A percentile compares a stretch with the other conserved stretches of the same genome.
phyloP scores from a whole-genome alignment of 805 yeast species.

The Candida vartiovaarae region DNA sequence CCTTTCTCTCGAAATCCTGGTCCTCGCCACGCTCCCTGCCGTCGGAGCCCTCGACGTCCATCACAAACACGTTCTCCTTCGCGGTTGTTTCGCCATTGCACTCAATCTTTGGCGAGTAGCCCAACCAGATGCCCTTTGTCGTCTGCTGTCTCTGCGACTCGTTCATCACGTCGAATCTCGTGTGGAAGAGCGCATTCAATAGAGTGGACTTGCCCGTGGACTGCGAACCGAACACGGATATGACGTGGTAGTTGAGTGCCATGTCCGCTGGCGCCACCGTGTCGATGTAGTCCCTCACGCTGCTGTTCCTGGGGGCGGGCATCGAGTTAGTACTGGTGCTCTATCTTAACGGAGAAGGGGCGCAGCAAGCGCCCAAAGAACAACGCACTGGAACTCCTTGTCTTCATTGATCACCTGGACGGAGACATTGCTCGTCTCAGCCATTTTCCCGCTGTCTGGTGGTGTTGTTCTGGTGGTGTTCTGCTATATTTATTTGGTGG shows the following conservation, averaged over 20 bases:
- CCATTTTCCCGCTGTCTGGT: not conserved
- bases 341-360: not conserved
- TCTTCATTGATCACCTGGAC: constrained; percentile 49
- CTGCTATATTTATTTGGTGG: not conserved
- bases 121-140: constrained; percentile 77
- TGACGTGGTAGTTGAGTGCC: constrained; percentile 78
- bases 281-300: constrained; percentile 22
- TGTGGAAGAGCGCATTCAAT: constrained; percentile 77
- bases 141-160: constrained; percentile 84
- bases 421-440: constrained; percentile 21
- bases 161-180: constrained; percentile 90
- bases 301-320: constrained; percentile 2
- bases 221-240: constrained; percentile 95
- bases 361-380: not conserved
- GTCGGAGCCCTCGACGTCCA: constrained; percentile 99
- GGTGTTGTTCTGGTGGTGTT: not conserved
- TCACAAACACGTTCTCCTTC: constrained; percentile 50
- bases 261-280: constrained; percentile 33
- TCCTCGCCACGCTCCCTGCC: constrained; percentile 98
- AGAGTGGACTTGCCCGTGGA: constrained; percentile 95
- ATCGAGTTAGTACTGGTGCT: not conserved
- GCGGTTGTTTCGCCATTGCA: constrained; percentile 16
- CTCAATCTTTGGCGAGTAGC: constrained; percentile 41
- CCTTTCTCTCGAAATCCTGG: constrained; percentile 95
- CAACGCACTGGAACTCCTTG: constrained; percentile 35